phyloP scores from a whole-genome alignment of 177 flowering plant species.

The Tripterygium wilfordii region DNA sequence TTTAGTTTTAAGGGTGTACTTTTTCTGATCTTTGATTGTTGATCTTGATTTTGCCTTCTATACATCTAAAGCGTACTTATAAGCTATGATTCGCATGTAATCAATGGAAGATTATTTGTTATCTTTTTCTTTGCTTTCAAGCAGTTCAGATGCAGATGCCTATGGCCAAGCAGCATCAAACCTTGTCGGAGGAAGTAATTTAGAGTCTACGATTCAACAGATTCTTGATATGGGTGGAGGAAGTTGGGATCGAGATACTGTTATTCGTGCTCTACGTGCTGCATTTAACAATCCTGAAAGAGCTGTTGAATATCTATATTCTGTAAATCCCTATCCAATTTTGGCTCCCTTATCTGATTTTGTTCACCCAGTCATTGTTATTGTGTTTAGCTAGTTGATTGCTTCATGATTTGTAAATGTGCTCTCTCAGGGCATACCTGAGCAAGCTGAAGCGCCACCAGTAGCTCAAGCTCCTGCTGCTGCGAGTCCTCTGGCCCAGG shows the following conservation, averaged over 20 bases:
- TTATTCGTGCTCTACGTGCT: slow-evolving; percentile 87
- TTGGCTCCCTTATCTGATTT: neutral
- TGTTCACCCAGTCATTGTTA: neutral
- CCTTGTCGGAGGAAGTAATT: slow-evolving; percentile 72
- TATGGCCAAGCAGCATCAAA: slow-evolving; percentile 84
- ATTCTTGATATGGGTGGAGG: slow-evolving; percentile 97
- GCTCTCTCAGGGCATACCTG: slow-evolving; percentile 87
- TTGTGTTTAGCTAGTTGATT: neutral
- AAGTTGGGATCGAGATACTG: slow-evolving; percentile 84
- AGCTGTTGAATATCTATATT: slow-evolving; percentile 86
- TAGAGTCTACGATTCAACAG: slow-evolving; percentile 64
- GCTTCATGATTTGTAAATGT: neutral
- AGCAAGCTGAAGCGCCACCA: slow-evolving; percentile 71
- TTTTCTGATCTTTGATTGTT: too few relatives aligned
- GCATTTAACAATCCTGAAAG: slow-evolving; percentile 93
- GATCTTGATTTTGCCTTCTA: neutral
- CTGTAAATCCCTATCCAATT: slow-evolving; percentile 38
- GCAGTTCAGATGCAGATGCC: slow-evolving; percentile 49
- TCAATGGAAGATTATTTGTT: too few relatives aligned
- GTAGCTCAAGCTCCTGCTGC: slow-evolving; percentile 42
- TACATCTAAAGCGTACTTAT: too few relatives aligned
- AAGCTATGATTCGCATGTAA: neutral
- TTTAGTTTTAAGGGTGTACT: too few relatives aligned
- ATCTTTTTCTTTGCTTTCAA: neutral
- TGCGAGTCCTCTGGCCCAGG: slow-evolving; percentile 34